phyloP scores from a whole-genome alignment of 305 asterid genomes.

The Fraxinus velutina region DNA sequence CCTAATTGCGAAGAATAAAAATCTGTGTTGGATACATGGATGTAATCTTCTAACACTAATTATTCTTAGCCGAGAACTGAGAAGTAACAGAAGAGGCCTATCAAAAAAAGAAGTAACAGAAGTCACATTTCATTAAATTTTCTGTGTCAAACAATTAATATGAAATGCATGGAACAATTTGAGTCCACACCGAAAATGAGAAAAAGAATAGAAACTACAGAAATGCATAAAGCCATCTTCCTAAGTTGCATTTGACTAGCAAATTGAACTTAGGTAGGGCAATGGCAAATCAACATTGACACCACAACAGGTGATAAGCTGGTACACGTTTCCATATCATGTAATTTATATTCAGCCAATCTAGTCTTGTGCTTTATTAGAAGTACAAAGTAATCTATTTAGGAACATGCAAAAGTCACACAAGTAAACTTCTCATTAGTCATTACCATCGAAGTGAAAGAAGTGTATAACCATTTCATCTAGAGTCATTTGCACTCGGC shows the following conservation, averaged over 20 bases:
- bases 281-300: not conserved
- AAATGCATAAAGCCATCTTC: not conserved
- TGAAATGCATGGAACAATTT: not conserved
- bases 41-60: not conserved
- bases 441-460: constrained; percentile 87
- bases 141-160: not conserved
- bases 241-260: not conserved
- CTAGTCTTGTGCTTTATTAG: not conserved
- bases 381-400: not conserved
- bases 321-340: not conserved
- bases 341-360: not conserved
- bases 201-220: not conserved
- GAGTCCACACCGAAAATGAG: not conserved
- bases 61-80: not conserved
- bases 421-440: constrained; percentile 31
- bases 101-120: no score
- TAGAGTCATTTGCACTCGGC: constrained; percentile 78
- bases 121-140: not conserved
- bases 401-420: not conserved
- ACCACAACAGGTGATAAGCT: not conserved
- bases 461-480: constrained; percentile 82
- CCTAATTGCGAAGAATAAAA: not conserved
- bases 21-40: not conserved
- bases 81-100: not conserved
- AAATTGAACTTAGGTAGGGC: not conserved